Conservation (phyloP, 1,284 basidiomycete genomes). For the Meripilus lineatus region DNA sequence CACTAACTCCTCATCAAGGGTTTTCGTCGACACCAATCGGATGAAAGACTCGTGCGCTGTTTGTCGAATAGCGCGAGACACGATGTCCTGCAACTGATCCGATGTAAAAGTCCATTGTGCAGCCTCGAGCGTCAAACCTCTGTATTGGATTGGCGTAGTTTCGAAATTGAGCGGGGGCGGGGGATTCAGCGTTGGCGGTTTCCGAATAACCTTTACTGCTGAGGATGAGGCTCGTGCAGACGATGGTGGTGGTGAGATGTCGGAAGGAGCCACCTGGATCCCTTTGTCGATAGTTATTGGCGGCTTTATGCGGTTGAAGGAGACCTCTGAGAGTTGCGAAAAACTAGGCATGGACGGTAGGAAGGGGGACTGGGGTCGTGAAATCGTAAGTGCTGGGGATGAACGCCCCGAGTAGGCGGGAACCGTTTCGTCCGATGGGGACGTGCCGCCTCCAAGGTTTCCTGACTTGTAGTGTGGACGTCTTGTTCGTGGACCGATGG, state of each 20-base stretch:
- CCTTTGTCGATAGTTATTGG: constrained; percentile 10
- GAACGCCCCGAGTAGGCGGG: constrained; percentile 11
- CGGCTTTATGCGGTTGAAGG: background rate
- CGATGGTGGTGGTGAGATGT: constrained; percentile 9
- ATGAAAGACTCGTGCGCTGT: constrained; percentile 70
- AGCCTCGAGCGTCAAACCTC: constrained; percentile 63
- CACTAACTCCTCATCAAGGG: constrained; percentile 53
- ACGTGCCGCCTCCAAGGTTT: constrained; percentile 1
- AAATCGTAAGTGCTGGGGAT: constrained; percentile 9
- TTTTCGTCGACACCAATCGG: constrained; percentile 57
- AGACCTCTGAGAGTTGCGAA: constrained; percentile 7
- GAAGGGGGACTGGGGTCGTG: constrained; percentile 9
- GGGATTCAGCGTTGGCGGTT: constrained; percentile 33
- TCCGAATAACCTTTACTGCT: constrained; percentile 21
- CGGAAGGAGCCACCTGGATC: constrained; percentile 7
- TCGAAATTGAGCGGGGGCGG: constrained; percentile 53
- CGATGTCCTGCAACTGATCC: constrained; percentile 64
- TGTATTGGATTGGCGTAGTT: constrained; percentile 52
- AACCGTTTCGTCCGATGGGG: constrained; percentile 8
- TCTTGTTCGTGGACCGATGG: constrained; percentile 12
- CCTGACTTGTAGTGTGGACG: constrained; percentile 4
- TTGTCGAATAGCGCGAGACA: constrained; percentile 66
- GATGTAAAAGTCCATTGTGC: constrained; percentile 74
- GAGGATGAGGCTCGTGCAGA: constrained; percentile 22
- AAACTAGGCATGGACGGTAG: constrained; percentile 10